Base-by-base conservation (phyloP, 768 basidiomycete genomes). In the Kwoniella sp. region DNA sequence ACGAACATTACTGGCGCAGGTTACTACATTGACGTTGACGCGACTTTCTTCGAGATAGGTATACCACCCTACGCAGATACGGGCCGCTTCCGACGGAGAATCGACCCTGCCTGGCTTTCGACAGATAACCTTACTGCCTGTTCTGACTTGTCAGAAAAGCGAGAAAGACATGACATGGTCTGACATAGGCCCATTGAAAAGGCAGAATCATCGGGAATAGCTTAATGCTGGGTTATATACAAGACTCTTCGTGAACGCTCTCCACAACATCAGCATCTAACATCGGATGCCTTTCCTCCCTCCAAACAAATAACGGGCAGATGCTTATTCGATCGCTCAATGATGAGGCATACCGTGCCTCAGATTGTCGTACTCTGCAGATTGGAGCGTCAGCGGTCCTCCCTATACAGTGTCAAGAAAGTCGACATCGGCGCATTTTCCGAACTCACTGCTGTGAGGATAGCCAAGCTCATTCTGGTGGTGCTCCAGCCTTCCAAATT, bases 381-480 rank as follows among this genome's bases (percentile, higher is more conserved):
- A 46, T 36, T 19, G 77, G 33, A 74, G 70, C 88, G 90, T 90
- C 40, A 90, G 88, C 15, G 51, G 0, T 40, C 9, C 21, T 17
- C 33, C 10, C 17, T 73, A 83, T 83, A 83, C 94, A n/a, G n/a
- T n/a, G n/a, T n/a, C n/a, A n/a, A n/a, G n/a, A n/a, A n/a, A n/a
- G n/a, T n/a, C n/a, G n/a, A n/a, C n/a, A n/a, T n/a, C n/a, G n/a
- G n/a, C n/a, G n/a, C n/a, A n/a, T n/a, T n/a, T n/a, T n/a, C n/a
- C n/a, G n/a, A n/a, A 77, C 78, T 73, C 59, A 79, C 78, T 77
- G 67, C 78, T 79, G 12, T 60, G 57, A 0, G 71, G 72, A 68
- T 95, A 98, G 47, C 77, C 76, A 67, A 99, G 81, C 88, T 93
- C 95, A 77, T 99, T 99, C 37, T 84, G 81, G 58, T 83, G 85